Conservation (phyloP, 768 basidiomycete species). For the Auricularia heimuer region DNA sequence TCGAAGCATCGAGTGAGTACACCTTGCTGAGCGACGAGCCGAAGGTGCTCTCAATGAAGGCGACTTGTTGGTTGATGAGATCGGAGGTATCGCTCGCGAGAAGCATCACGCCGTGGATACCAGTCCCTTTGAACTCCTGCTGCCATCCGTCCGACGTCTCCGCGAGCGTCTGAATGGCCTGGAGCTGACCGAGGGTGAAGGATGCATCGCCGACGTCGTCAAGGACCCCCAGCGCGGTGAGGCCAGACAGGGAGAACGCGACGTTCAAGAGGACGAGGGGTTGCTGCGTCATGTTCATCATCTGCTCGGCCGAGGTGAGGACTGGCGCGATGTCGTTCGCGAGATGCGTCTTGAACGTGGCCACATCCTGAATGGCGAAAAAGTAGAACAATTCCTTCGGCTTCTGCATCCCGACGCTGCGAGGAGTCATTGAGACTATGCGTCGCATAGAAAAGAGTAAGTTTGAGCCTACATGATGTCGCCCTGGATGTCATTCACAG, state of each 20-base stretch:
- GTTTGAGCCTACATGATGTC: constrained; percentile 7
- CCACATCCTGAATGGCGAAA: neutral
- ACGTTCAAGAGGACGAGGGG: constrained; percentile 15
- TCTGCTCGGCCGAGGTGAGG: constrained; percentile 4
- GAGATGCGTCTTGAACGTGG: constrained; percentile 1
- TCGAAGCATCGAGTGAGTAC: constrained; percentile 9
- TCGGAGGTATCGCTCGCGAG: constrained; percentile 12
- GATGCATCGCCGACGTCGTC: constrained; percentile 12
- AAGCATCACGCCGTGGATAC: constrained; percentile 16
- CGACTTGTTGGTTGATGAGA: constrained; percentile 2
- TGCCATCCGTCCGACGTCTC: constrained; percentile 13
- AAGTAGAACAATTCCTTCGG: constrained; percentile 1
- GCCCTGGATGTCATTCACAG: constrained; percentile 7
- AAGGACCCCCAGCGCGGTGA: constrained; percentile 11
- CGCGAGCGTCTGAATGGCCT: constrained; percentile 13
- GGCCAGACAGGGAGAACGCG: constrained; percentile 15
- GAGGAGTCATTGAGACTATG: neutral
- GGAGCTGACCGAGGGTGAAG: constrained; percentile 13
- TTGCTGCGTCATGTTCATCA: constrained; percentile 7
- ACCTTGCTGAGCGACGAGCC: constrained; percentile 10
- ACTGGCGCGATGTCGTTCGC: neutral
- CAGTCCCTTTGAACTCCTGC: constrained; percentile 11
- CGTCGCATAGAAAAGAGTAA: neutral
- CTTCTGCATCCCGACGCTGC: constrained; percentile 1
- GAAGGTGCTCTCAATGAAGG: constrained; percentile 7